Base-by-base conservation (phyloP, 2,329 filamentous ascomycete species). In the Gliomastix tumulicola region DNA sequence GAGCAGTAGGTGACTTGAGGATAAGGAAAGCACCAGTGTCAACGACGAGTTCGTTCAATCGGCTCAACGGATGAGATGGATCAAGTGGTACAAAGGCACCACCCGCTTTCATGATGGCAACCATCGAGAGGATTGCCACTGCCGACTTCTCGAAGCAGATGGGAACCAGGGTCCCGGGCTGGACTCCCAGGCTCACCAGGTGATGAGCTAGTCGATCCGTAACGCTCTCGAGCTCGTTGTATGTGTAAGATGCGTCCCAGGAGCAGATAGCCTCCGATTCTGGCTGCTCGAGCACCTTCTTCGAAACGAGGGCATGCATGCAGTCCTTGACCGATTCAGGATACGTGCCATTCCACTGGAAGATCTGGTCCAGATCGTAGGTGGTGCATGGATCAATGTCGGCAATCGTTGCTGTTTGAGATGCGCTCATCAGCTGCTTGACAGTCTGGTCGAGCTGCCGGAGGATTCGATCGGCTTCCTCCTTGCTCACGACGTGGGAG, bases 61-160 rank as follows among this genome's bases (percentile, higher is more conserved):
- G 37, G 11, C 32, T 23, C 13, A 35, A 23, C 7, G n/a, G 32
- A 21, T 34, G 20, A 34, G 32, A 16, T 12, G 32, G 32, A 34
- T 34, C 32, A 5, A 34, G 32, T 10, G 32, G 32, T 6, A 34
- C 32, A 34, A 62, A 64, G 8, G 57, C 55, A 7, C 56, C 65
- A 7, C 68, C 68, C 12, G 66, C 49, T 44, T 70, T 70, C 60
- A 71, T 65, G 36, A 69, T 56, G 7, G 56, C 65, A 7, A 71
- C 45, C 6, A 70, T 59, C 0, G 62, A 61, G 17, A 71, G 55
- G 7, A 60, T 52, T 5, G 66, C 62, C 64, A 63, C 68, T 41
- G 51, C 52, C 18, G 65, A 69, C 46, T 71, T 71, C 44, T 70
- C 64, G 39, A 71, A 69, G 43, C 65, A 69, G 13, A 71, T 52